Percentiles rank a stretch among this genome's conserved stretches.
Evolutionary conservation across 2,329 filamentous ascomycete species (phyloP).

Genomic region (Penicillium oxalicum): DNA sequence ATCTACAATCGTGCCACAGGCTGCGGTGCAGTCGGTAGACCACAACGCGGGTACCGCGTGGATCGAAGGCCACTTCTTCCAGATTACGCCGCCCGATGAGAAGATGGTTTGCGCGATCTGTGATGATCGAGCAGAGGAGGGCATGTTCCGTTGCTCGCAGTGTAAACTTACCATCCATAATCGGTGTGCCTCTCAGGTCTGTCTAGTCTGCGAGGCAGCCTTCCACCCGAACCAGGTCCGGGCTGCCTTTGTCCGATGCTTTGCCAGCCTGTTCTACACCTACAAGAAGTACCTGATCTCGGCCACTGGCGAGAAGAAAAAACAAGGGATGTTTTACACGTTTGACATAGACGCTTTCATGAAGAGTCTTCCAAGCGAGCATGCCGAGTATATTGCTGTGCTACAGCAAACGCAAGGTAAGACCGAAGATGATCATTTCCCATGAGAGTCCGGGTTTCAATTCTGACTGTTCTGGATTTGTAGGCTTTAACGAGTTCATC

Average conservation of each 20-base stretch:
- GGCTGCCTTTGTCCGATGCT: constrained; percentile 63
- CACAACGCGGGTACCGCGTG: constrained; percentile 41
- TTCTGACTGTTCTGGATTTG: constrained; percentile 9
- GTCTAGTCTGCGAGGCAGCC: constrained; percentile 59
- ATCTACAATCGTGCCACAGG: constrained; percentile 46
- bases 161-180: constrained; percentile 51
- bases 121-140: constrained; percentile 55
- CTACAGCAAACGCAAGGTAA: constrained; percentile 59
- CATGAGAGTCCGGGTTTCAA: not conserved
- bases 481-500: constrained; percentile 59
- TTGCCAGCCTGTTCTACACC: constrained; percentile 63
- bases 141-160: constrained; percentile 44
- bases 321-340: constrained; percentile 55
- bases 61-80: constrained; percentile 46
- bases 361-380: constrained; percentile 58
- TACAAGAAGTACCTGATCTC: constrained; percentile 59
- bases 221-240: constrained; percentile 63
- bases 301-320: constrained; percentile 56
- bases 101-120: constrained; percentile 44
- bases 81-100: constrained; percentile 41
- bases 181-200: constrained; percentile 55
- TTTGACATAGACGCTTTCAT: constrained; percentile 64
- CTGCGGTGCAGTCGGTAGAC: constrained; percentile 32
- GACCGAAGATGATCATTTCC: not conserved
- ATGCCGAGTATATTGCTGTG: constrained; percentile 57